These are phyloP conservation scores for Glycine tomentella DNA, from an alignment of 306 rosid genomes.

Conservation along the genomic window DNA sequence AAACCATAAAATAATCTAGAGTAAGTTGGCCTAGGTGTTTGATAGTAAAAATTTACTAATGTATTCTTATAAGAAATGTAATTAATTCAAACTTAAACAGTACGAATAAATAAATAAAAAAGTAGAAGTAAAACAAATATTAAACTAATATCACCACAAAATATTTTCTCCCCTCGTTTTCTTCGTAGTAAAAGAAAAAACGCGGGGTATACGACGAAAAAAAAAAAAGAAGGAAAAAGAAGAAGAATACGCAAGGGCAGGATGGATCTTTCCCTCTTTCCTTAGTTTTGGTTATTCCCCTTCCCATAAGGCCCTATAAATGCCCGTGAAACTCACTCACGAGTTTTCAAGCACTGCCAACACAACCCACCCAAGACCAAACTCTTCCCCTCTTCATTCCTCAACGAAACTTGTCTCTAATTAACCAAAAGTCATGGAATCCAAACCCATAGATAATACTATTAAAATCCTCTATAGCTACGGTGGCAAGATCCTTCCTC, in stretches of 20 bases:
- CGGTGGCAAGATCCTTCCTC: conserved; percentile 86
- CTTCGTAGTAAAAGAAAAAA: background rate
- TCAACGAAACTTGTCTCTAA: no score
- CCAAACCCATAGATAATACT: conserved; percentile 19
- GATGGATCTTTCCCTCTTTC: no score
- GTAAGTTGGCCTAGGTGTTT: no score
- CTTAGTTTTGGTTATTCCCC: no score
- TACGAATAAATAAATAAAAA: no score
- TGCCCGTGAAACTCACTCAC: conserved; percentile 31
- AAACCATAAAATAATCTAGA: no score
- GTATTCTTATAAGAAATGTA: no score
- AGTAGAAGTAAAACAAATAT: background rate
- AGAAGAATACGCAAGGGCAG: background rate
- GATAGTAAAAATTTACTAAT: no score
- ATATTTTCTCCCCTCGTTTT: background rate
- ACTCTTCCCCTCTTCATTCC: background rate
- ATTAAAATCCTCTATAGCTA: conserved; percentile 85
- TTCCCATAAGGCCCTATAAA: conserved; percentile 53
- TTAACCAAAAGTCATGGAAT: conserved; percentile 40
- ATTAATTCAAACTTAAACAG: no score
- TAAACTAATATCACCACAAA: background rate
- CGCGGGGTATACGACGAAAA: background rate
- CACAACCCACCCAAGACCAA: no score
- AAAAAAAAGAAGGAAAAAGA: no score
- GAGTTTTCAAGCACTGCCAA: conserved; percentile 57